These are phyloP conservation scores for Apiotrichum laibachii DNA, from an alignment of 1,284 basidiomycete species.

Conservation along the genomic window DNA sequence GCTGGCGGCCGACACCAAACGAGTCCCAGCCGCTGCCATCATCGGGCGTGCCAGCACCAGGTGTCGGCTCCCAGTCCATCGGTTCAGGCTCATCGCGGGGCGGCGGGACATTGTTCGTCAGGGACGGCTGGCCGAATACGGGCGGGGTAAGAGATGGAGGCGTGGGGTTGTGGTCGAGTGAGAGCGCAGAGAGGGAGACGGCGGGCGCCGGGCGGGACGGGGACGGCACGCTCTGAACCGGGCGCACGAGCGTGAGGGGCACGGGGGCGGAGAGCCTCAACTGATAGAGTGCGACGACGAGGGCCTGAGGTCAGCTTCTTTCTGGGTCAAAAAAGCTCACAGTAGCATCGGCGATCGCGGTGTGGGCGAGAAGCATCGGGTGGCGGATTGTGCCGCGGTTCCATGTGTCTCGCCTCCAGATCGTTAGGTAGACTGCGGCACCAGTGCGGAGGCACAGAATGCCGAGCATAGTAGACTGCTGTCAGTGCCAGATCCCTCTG, in stretches of 20 bases:
- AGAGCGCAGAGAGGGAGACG: slow-evolving; percentile 2
- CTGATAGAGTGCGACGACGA: slow-evolving; percentile 7
- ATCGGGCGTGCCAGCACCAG: background rate
- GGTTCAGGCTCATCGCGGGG: slow-evolving; percentile 20
- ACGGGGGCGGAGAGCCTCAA: slow-evolving; percentile 9
- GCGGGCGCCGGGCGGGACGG: background rate
- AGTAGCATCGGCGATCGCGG: background rate
- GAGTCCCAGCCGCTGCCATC: slow-evolving; percentile 36
- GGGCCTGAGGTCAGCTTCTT: slow-evolving; percentile 4
- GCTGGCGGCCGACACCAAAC: slow-evolving; percentile 39
- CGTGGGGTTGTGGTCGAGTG: background rate
- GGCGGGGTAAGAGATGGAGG: background rate
- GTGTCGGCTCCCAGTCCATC: slow-evolving; percentile 48
- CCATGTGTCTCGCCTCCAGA: background rate
- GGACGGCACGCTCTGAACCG: background rate
- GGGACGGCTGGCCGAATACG: slow-evolving; percentile 36
- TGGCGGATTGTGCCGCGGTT: background rate
- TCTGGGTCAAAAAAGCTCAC: background rate
- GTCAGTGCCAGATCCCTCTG: slow-evolving; percentile 3
- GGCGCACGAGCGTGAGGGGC: slow-evolving; percentile 6
- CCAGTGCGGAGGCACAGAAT: slow-evolving; percentile 7
- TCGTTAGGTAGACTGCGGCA: background rate
- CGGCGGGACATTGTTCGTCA: slow-evolving; percentile 5
- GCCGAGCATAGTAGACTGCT: slow-evolving; percentile 8
- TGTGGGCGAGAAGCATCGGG: background rate